Evolutionary conservation across 805 yeast genomes (phyloP).

Genomic region (Metschnikowia continentalis): DNA sequence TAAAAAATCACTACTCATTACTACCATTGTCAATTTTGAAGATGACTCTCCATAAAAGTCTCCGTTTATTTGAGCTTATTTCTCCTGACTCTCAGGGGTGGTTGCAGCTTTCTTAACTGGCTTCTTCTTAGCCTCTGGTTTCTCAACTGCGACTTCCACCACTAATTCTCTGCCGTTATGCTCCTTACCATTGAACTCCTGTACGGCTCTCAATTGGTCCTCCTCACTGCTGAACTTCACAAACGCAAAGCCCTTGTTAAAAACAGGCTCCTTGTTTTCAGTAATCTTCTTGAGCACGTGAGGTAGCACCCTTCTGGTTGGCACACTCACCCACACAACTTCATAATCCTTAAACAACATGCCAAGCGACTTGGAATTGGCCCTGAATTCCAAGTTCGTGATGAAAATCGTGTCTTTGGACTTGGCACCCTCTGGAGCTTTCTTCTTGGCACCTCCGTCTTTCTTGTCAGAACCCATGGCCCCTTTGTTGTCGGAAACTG

Average conservation of each 20-base stretch:
- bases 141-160: constrained; percentile 72
- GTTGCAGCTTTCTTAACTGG: not conserved
- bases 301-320: constrained; percentile 46
- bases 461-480: not conserved
- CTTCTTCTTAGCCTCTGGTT: constrained; percentile 19
- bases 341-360: constrained; percentile 45
- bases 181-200: constrained; percentile 58
- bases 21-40: not conserved
- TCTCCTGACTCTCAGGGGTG: not conserved
- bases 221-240: constrained; percentile 57
- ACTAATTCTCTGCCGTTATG: constrained; percentile 62
- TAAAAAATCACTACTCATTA: too few relatives aligned
- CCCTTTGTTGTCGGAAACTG: constrained; percentile 1
- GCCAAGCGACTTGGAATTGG: constrained; percentile 43
- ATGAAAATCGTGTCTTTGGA: constrained; percentile 59
- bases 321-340: constrained; percentile 59
- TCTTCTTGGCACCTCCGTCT: constrained; percentile 1
- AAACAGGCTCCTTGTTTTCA: constrained; percentile 38
- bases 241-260: constrained; percentile 64
- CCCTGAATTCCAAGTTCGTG: constrained; percentile 53
- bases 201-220: constrained; percentile 67
- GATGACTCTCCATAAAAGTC: not conserved
- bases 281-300: constrained; percentile 40
- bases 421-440: constrained; percentile 46
- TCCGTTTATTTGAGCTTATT: not conserved